These are phyloP conservation scores for Emydomyces testavorans DNA, from an alignment of 2,329 filamentous ascomycete species.

Conservation along the genomic window DNA sequence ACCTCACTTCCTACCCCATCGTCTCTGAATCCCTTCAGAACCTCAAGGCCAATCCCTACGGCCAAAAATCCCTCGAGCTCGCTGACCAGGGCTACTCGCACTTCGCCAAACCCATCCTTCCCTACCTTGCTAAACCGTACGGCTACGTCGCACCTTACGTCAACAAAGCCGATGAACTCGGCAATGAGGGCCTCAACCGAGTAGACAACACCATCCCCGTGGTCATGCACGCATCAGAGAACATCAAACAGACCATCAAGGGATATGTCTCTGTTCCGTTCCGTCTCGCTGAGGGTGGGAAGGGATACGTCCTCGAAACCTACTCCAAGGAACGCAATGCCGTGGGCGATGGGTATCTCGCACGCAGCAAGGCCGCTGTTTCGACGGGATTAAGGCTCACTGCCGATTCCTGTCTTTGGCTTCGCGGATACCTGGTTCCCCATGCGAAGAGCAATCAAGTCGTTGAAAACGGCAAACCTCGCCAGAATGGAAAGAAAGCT, in stretches of 20 bases:
- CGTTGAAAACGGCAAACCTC: conserved; percentile 4
- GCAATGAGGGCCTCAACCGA: conserved; percentile 57
- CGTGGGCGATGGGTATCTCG: conserved; percentile 45
- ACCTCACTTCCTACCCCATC: conserved; percentile 73
- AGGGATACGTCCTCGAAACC: conserved; percentile 34
- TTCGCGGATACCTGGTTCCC: conserved; percentile 31
- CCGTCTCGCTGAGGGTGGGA: conserved; percentile 49
- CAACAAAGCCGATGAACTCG: conserved; percentile 64
- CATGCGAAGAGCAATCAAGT: neutral
- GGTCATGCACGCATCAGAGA: conserved; percentile 62
- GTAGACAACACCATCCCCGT: conserved; percentile 61
- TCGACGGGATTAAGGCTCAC: conserved; percentile 56
- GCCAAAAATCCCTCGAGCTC: conserved; percentile 68
- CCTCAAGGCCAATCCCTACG: conserved; percentile 72
- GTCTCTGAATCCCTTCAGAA: conserved; percentile 65
- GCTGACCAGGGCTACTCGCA: conserved; percentile 63
- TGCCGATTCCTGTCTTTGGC: conserved; percentile 51
- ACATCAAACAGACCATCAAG: conserved; percentile 55
- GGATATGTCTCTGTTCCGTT: conserved; percentile 52
- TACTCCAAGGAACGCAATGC: conserved; percentile 38
- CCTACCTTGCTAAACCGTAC: conserved; percentile 68
- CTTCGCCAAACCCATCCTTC: conserved; percentile 65
- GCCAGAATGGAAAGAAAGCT: conserved; percentile 7
- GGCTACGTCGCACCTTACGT: conserved; percentile 76
- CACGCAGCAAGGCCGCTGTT: conserved; percentile 57